Percentiles rank a stretch among this genome's conserved stretches.
phyloP scores from a whole-genome alignment of 2,329 filamentous ascomycete species.

The Huntiella decipiens region DNA sequence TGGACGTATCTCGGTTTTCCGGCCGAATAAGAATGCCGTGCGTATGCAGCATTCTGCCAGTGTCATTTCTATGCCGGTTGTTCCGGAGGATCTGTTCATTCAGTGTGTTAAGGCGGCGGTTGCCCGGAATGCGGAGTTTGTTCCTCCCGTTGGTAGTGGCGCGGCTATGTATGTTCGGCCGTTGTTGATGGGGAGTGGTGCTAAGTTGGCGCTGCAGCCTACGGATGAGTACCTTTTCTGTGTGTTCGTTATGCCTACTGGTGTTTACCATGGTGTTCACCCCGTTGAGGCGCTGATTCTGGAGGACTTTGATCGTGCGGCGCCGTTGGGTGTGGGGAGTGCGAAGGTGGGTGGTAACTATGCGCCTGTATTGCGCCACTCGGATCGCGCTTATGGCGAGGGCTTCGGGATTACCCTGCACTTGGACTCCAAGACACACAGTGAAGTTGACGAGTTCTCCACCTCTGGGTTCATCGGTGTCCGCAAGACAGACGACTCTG shows the following conservation, averaged over 20 bases:
- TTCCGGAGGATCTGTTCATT: slow-evolving; percentile 60
- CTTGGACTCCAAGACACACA: slow-evolving; percentile 66
- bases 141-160: slow-evolving; percentile 74
- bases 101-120: slow-evolving; percentile 64
- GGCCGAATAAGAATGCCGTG: slow-evolving; percentile 63
- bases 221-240: slow-evolving; percentile 85
- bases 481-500: slow-evolving; percentile 41
- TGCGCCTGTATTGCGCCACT: slow-evolving; percentile 75
- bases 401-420: slow-evolving; percentile 93
- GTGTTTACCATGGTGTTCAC: slow-evolving; percentile 80
- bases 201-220: slow-evolving; percentile 69
- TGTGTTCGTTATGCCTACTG: slow-evolving; percentile 79
- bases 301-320: slow-evolving; percentile 82
- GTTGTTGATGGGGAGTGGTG: slow-evolving; percentile 68
- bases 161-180: slow-evolving; percentile 88
- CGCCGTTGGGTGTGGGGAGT: slow-evolving; percentile 74
- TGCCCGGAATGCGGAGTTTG: slow-evolving; percentile 70
- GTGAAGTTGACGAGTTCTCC: slow-evolving; percentile 87
- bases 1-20: slow-evolving; percentile 63
- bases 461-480: slow-evolving; percentile 77
- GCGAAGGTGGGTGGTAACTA: slow-evolving; percentile 97
- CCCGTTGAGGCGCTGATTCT: slow-evolving; percentile 77
- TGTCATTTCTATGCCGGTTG: slow-evolving; percentile 64
- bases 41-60: slow-evolving; percentile 72
- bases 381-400: slow-evolving; percentile 56